Base-by-base conservation (phyloP, 306 rosid genomes). In the Rubus idaeus region DNA sequence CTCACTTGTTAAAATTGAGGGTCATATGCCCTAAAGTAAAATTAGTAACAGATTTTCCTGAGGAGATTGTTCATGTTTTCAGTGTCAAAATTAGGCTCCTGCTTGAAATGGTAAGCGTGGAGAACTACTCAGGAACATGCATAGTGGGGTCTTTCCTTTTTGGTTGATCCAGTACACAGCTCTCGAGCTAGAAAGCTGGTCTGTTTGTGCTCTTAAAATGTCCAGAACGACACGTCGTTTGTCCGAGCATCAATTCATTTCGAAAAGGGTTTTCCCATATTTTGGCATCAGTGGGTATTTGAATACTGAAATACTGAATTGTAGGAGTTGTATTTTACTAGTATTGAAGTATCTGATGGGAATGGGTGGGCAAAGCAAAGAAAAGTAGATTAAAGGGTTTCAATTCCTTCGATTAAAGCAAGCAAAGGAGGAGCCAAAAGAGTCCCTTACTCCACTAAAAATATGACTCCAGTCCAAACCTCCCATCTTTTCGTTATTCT, bases 331-430 rank as follows among this genome's bases (percentile, higher is more conserved):
- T 64, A 17, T 17, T 65, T 64, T 39, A 51, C 35, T 30, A 18
- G 70, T 18, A 40, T 9, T 41, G 49, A 39, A 3, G 16, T 66
- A 39, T 63, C 68, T 14, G n/a, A 60, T 61, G 13, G 67, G 67
- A 13, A 30, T 63, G 47, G 88, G 88, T 80, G 78, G 81, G 88
- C 84, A 75, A 86, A 86, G 69, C 23, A 39, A 17, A 16, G 39
- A 40, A 39, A 39, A 18, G 52, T 40, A 41, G 82, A 82, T 10
- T 30, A 60, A 76, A 47, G 51, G 81, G 72, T 83, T 76, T 80
- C 82, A 83, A 80, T 78, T 73, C 50, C 90, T 76, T 78, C 82
- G 85, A 81, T 78, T 70, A 55, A 83, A 86, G 90, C 79, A 71
- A 82, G 62, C 77, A 79, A 61, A 30, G 68, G 55, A 66, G 20